Evolutionary conservation across 768 basidiomycete species (phyloP).

Genomic region (Naganishia vishniacii): DNA sequence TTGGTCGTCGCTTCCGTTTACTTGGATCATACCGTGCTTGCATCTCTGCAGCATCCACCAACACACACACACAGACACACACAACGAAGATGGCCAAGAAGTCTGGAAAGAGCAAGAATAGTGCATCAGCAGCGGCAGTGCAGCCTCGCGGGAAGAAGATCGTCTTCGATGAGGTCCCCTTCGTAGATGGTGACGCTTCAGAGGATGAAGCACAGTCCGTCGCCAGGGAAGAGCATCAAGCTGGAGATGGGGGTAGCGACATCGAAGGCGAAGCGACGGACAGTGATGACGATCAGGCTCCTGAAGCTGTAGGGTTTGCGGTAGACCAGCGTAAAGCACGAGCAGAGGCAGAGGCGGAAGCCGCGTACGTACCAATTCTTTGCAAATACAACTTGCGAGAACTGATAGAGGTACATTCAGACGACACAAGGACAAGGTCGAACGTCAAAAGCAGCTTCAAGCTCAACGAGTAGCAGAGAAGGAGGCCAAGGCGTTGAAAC

Average conservation of each 20-base stretch:
- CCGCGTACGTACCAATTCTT: background rate
- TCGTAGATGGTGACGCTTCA: conserved; percentile 7
- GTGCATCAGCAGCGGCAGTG: background rate
- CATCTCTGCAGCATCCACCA: no score
- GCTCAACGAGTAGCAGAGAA: conserved; percentile 25
- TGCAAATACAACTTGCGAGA: background rate
- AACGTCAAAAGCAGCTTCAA: conserved; percentile 24
- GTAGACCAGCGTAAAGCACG: conserved; percentile 19
- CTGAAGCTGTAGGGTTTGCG: conserved; percentile 25
- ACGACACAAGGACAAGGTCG: conserved; percentile 16
- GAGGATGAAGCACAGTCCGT: background rate
- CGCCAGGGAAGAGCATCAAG: background rate
- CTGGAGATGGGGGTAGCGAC: conserved; percentile 12
- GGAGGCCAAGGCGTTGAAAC: background rate
- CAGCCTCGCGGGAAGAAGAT: conserved; percentile 23
- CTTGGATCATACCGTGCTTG: no score
- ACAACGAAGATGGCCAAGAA: conserved; percentile 8
- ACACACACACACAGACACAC: background rate
- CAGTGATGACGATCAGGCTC: conserved; percentile 26
- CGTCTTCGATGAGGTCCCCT: conserved; percentile 25
- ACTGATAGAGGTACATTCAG: background rate
- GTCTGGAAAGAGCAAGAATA: background rate
- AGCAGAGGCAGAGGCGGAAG: conserved; percentile 8
- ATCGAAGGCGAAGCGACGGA: background rate
- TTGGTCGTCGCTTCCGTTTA: no score